phyloP scores from a whole-genome alignment of 257 asterid species.

The Petunia secreta region DNA sequence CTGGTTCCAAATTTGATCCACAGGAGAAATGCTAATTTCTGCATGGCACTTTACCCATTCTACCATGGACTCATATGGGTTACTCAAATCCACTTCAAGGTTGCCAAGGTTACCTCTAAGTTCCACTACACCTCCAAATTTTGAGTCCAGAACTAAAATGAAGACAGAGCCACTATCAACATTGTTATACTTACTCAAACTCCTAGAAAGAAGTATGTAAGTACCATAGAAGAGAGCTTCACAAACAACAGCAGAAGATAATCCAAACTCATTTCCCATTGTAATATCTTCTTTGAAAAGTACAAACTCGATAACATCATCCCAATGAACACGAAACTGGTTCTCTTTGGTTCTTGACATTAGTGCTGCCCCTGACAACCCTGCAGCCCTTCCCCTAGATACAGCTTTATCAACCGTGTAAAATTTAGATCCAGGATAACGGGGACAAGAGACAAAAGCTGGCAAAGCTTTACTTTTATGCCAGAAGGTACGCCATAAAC shows the following conservation, averaged over 20 bases:
- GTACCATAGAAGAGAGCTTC: constrained; percentile 79
- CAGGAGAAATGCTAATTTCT: constrained; percentile 58
- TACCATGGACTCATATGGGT: constrained; percentile 66
- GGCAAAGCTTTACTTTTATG: constrained; percentile 70
- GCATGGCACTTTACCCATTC: constrained; percentile 77
- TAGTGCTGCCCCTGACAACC: constrained; percentile 70
- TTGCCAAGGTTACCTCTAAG: constrained; percentile 74
- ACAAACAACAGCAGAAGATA: constrained; percentile 55
- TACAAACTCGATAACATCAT: constrained; percentile 59
- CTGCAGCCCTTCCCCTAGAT: constrained; percentile 60
- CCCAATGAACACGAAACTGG: constrained; percentile 55
- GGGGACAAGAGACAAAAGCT: constrained; percentile 61
- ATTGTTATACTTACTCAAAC: constrained; percentile 46
- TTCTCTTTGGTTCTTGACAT: constrained; percentile 51
- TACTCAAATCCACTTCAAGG: constrained; percentile 58
- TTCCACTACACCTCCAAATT: constrained; percentile 70
- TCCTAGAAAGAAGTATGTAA: constrained; percentile 66
- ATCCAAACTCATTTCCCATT: constrained; percentile 42
- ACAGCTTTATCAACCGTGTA: constrained; percentile 72
- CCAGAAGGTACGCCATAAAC: constrained; percentile 86
- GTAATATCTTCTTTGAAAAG: constrained; percentile 55
- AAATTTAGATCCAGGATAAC: constrained; percentile 70
- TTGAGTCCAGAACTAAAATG: constrained; percentile 64
- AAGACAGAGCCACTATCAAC: constrained; percentile 57
- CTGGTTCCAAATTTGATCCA: constrained; percentile 79